Evolutionary conservation across 768 basidiomycete species (phyloP), one percentile per base, ranked within the genome.

Genomic region (Leucocoprinus birnbaumii): DNA sequence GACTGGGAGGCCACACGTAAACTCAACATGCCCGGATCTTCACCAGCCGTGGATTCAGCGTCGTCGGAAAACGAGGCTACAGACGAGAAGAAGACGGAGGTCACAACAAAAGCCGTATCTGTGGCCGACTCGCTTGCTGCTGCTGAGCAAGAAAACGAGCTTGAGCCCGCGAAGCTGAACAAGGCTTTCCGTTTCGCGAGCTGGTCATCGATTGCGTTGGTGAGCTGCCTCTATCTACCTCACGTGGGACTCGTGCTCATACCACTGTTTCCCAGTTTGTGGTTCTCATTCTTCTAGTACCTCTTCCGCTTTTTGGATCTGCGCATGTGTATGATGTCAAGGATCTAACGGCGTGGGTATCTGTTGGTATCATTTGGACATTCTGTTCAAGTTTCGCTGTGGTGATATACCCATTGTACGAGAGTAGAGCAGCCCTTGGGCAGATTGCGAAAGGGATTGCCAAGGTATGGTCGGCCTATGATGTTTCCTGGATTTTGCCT

Each of bases 241-340:
- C n/a, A 21, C 25, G 18, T 47, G 38, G 44, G 46, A 19, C 37
- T 4, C 21, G 37, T 21, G 41, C 50, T 59, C 37, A 57, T 47
- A 21, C 26, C 22, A 41, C 8, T 22, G 51, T 14, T 46, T 11
- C 60, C 5, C 5, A 83, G 86, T 76, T 82, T 48, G 45, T 87
- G 25, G 63, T 91, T 3, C 71, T 91, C 62, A 77, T 91, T 61
- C 70, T 93, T 60, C 51, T 92, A 52, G 83, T 97, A 51, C 95
- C 94, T 0, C 69, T 97, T 1, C 93, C 93, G 2, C 75, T 95
- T 6, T 96, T 96, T 76, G 90, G 89, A 66, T 85, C 91, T 0
- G 78, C 80, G 40, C 87, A 89, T 26, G 71, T 94, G 19, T 94
- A 83, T 58, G 77, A 80, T 21, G 74, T 80, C 38, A 61, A 69